phyloP scores from a whole-genome alignment of 176 grass and related monocot genomes.

The Juncus inflexus region DNA sequence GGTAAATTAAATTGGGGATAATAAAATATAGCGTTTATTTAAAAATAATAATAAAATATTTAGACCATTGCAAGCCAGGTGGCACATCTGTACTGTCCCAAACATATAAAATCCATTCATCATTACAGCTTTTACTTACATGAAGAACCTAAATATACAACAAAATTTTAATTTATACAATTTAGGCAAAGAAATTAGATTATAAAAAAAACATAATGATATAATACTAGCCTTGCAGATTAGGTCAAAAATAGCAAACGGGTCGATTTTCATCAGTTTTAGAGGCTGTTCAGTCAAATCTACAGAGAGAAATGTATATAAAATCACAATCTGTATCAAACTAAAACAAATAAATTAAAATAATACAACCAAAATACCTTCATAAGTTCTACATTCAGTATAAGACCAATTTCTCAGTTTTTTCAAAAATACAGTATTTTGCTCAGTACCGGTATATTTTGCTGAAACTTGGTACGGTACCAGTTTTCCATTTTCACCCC shows the following conservation, averaged over 20 bases:
- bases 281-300: conserved; percentile 50
- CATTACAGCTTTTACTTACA: conserved; percentile 44
- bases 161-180: conserved; percentile 17
- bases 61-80: conserved; percentile 27
- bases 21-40: neutral
- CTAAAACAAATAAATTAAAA: neutral
- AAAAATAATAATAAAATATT: conserved; percentile 8
- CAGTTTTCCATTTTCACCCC: conserved; percentile 36
- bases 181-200: too few relatives aligned
- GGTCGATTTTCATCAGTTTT: conserved; percentile 41
- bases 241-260: conserved; percentile 59
- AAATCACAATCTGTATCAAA: too few relatives aligned
- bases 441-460: conserved; percentile 42
- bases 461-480: conserved; percentile 48
- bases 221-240: conserved; percentile 60
- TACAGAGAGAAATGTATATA: conserved; percentile 26
- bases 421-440: conserved; percentile 45
- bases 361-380: conserved; percentile 28
- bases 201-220: too few relatives aligned
- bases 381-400: conserved; percentile 6
- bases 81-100: conserved; percentile 94
- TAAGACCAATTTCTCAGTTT: conserved; percentile 48
- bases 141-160: conserved; percentile 65
- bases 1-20: conserved; percentile 2
- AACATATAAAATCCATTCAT: conserved; percentile 54